These are phyloP conservation scores for Phytophthora agathidicida DNA, from an alignment of 352 stramenopile genomes.

Conservation along the genomic window DNA sequence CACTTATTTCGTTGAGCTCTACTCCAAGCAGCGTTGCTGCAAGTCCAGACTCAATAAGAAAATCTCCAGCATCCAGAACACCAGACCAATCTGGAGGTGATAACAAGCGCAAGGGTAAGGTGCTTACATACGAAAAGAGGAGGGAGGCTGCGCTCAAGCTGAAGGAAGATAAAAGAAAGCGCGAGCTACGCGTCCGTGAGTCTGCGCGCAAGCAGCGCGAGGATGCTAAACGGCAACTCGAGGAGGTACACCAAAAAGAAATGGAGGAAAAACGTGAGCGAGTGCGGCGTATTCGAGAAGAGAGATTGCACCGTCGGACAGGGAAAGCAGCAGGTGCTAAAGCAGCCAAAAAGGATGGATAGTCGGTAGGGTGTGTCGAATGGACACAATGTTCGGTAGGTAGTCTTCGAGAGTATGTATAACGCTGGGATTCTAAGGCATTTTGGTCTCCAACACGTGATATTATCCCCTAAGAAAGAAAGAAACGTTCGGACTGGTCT, in stretches of 20 bases:
- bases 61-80: conserved; percentile 26
- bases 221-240: conserved; percentile 61
- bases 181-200: conserved; percentile 65
- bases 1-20: conserved; percentile 31
- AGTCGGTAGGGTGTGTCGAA: conserved; percentile 17
- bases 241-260: conserved; percentile 69
- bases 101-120: conserved; percentile 25
- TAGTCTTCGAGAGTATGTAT: conserved; percentile 7
- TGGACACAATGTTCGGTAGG: conserved; percentile 18
- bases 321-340: conserved; percentile 32
- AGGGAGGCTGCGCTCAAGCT: conserved; percentile 67
- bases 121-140: conserved; percentile 60
- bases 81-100: conserved; percentile 20
- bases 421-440: neutral
- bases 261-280: conserved; percentile 74
- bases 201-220: conserved; percentile 71
- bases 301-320: conserved; percentile 42
- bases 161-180: conserved; percentile 72
- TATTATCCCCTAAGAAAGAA: too few species aligned
- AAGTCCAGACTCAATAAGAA: conserved; percentile 24
- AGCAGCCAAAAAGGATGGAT: conserved; percentile 23
- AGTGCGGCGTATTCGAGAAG: conserved; percentile 61
- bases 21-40: conserved; percentile 31
- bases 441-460: too few species aligned
- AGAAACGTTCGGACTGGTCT: too few species aligned